These are phyloP conservation scores for Sclerotiophoma versabilis DNA, from an alignment of 2,329 filamentous ascomycete species.

Conservation along the genomic window DNA sequence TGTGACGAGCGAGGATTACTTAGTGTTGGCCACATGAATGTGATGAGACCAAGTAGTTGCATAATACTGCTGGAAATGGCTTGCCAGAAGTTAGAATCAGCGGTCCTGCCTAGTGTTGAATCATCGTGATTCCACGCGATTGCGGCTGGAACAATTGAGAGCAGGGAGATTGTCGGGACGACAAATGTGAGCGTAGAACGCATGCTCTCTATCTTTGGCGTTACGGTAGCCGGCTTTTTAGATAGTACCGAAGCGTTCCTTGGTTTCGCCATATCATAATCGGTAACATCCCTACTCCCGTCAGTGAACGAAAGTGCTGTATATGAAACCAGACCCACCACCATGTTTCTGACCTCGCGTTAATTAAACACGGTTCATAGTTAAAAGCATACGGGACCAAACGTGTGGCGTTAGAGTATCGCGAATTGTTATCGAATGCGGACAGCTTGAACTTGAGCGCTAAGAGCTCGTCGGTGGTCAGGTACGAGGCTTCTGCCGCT, in stretches of 20 bases:
- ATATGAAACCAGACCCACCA: background rate
- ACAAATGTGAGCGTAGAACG: background rate
- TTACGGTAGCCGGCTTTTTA: background rate
- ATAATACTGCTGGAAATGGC: background rate
- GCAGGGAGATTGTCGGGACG: background rate
- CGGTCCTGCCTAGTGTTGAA: background rate
- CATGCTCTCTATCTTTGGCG: background rate
- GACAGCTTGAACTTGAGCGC: background rate
- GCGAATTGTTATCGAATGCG: background rate
- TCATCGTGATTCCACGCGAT: background rate
- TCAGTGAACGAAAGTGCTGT: background rate
- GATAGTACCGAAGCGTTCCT: no score
- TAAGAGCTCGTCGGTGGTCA: background rate
- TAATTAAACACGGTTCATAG: background rate
- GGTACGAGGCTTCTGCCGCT: background rate
- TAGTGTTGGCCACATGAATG: background rate
- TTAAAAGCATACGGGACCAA: background rate
- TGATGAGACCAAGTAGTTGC: background rate
- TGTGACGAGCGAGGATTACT: background rate
- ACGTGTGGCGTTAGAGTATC: background rate
- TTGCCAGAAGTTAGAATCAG: background rate
- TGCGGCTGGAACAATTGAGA: background rate
- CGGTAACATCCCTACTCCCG: background rate
- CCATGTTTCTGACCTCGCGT: background rate
- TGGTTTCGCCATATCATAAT: background rate